A percentile compares a stretch with the other conserved stretches of the same genome.
These are phyloP conservation scores for Fusarium praegraminearum DNA, from an alignment of 2,329 filamentous ascomycete species.

Conservation along the genomic window DNA sequence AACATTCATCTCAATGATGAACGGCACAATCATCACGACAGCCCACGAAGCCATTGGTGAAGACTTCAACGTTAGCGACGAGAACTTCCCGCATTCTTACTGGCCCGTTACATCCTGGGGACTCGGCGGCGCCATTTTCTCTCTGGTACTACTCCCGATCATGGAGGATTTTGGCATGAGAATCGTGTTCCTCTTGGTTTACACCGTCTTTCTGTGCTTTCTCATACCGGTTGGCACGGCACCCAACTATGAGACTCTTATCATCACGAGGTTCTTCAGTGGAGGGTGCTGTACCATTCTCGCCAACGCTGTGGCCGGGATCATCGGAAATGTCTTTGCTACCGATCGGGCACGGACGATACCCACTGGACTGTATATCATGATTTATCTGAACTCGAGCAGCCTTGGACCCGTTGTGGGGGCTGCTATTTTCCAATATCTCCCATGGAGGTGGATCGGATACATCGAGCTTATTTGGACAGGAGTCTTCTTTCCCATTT, in stretches of 20 bases:
- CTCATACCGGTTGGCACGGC: slow-evolving; percentile 19
- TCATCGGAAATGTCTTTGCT: slow-evolving; percentile 23
- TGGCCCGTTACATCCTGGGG: slow-evolving; percentile 36
- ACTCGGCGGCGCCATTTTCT: slow-evolving; percentile 16
- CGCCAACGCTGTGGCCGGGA: slow-evolving; percentile 3
- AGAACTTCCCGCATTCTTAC: slow-evolving; percentile 26
- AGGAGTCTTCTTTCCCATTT: slow-evolving; percentile 23
- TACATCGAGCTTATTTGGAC: slow-evolving; percentile 39
- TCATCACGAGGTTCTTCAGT: slow-evolving; percentile 26
- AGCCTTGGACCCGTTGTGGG: slow-evolving; percentile 30
- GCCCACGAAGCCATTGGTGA: slow-evolving; percentile 21
- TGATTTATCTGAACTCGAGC: slow-evolving; percentile 23
- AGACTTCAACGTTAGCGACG: slow-evolving; percentile 23
- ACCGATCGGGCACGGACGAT: slow-evolving; percentile 22
- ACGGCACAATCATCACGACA: slow-evolving; percentile 35
- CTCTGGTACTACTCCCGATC: slow-evolving; percentile 17
- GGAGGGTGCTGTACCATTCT: slow-evolving; percentile 28
- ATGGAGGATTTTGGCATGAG: slow-evolving; percentile 37
- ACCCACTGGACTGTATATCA: slow-evolving; percentile 26
- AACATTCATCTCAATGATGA: slow-evolving; percentile 32
- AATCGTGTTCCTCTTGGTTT: slow-evolving; percentile 18
- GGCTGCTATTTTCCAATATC: slow-evolving; percentile 20
- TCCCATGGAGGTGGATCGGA: slow-evolving; percentile 29
- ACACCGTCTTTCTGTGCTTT: slow-evolving; percentile 23
- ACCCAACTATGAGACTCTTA: slow-evolving; percentile 25